Evolutionary conservation across 2,329 filamentous ascomycete species (phyloP), one percentile per base, ranked within the genome.

Genomic region (Trichoderma polysporum): DNA sequence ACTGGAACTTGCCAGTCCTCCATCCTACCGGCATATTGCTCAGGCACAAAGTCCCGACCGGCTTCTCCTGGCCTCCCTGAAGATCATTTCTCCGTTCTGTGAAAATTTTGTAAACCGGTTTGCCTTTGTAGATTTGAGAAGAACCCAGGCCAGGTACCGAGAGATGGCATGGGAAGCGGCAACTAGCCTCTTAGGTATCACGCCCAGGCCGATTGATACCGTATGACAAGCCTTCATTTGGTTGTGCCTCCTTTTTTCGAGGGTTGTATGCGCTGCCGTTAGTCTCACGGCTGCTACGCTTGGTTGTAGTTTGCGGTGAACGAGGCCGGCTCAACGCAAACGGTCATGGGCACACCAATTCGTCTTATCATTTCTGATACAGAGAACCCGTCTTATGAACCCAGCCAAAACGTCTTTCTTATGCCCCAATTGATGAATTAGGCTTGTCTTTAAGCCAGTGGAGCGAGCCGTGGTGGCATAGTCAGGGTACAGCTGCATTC

Each of bases 71-170:
- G 50, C 45, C 67, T 63, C 57, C 61, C 57, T 66, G 65, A 69
- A 63, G 69, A 70, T 70, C 69, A 54, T 59, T 61, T 41, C 50
- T 64, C 35, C 27, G n/a, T 52, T 41, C 17, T 39, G 33, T 19
- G 25, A 12, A 52, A 29, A 27, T 10, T 25, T 41, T 52, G 58
- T 29, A 52, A 61, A 61, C 58, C 59, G 37, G 59, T 52, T 62
- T 62, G 59, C 59, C 59, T 41, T 41, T 53, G 49, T 39, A 31
- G 58, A 31, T 33, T 37, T 22, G 19, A 22, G 22, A 41, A 19
- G 10, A 15, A n/a, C 8, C 25, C 47, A 12, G 27, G 25, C 53
- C 25, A 56, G 37, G 37, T 33, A 47, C 49, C 49, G 37, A 56
- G 27, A 56, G 17, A 35, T 17, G 37, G 50, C 37, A 39, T 47